Conservation (phyloP, 2,329 filamentous ascomycete species). For the Diaporthe sp. region DNA sequence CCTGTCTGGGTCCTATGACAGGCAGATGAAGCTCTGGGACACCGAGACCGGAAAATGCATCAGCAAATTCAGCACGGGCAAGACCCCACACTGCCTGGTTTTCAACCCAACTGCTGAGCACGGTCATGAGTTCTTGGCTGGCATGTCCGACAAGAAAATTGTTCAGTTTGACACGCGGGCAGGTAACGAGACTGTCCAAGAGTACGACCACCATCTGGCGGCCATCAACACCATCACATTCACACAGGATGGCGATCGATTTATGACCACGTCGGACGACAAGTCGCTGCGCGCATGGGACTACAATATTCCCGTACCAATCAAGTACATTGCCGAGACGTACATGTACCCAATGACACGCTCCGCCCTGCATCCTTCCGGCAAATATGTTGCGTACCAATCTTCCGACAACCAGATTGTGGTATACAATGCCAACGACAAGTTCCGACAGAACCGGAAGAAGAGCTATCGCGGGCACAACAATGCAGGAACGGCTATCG, state of each 20-base stretch:
- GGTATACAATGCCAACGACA: constrained; percentile 93
- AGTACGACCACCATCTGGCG: constrained; percentile 98
- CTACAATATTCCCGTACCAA: constrained; percentile 97
- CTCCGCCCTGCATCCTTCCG: constrained; percentile 84
- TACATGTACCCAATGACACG: constrained; percentile 98
- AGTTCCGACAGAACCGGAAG: constrained; percentile 97
- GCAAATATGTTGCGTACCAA: constrained; percentile 96
- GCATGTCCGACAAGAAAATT: constrained; percentile 99
- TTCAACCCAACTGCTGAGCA: constrained; percentile 87
- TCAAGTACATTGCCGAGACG: constrained; percentile 97
- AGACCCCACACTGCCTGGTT: constrained; percentile 93
- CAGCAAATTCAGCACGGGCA: constrained; percentile 90
- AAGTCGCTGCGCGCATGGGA: constrained; percentile 98
- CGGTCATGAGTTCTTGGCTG: constrained; percentile 91
- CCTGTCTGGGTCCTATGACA: constrained; percentile 91
- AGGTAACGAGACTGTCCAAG: constrained; percentile 84
- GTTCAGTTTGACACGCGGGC: constrained; percentile 93
- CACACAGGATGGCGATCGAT: constrained; percentile 92
- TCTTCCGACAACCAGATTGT: constrained; percentile 96
- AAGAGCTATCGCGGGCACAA: constrained; percentile 97
- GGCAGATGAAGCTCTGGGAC: constrained; percentile 98
- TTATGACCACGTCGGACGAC: constrained; percentile 98
- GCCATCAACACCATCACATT: constrained; percentile 98
- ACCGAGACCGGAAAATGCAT: constrained; percentile 93
- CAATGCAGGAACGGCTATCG: constrained; percentile 92